These are phyloP conservation scores for Phytophthora sp. DNA, from an alignment of 352 stramenopile genomes.

Conservation along the genomic window DNA sequence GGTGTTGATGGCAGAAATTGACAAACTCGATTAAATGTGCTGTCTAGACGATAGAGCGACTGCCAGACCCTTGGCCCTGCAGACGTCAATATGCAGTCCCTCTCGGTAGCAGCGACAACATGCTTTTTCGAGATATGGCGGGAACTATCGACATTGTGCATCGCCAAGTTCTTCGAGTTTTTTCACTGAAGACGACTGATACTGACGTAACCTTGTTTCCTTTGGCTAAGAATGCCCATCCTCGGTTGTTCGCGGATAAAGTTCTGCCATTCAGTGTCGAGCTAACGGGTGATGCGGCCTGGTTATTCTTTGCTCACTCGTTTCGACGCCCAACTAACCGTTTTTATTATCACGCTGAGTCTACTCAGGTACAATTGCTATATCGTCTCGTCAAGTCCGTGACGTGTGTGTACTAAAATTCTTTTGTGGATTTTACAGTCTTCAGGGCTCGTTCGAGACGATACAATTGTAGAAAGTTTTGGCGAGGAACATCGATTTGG, in stretches of 20 bases:
- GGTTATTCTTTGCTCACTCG: conserved; percentile 37
- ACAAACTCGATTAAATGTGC: background rate
- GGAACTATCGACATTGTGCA: conserved; percentile 32
- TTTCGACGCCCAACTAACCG: conserved; percentile 33
- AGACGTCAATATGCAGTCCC: conserved; percentile 27
- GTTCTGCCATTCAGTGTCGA: conserved; percentile 39
- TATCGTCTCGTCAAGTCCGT: no score
- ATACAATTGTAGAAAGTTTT: conserved; percentile 66
- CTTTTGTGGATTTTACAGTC: background rate
- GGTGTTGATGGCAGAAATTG: background rate
- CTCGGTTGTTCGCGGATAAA: conserved; percentile 40
- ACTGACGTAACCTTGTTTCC: conserved; percentile 1
- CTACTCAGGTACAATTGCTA: conserved; percentile 6
- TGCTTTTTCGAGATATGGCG: conserved; percentile 29
- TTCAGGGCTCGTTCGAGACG: conserved; percentile 22
- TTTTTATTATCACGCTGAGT: conserved; percentile 31
- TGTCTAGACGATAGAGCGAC: background rate
- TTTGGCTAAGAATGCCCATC: conserved; percentile 4
- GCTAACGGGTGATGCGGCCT: conserved; percentile 31
- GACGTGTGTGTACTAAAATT: background rate
- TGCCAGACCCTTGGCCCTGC: conserved; percentile 6
- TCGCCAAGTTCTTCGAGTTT: conserved; percentile 35
- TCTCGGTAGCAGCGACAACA: conserved; percentile 13
- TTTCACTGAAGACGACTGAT: conserved; percentile 5
- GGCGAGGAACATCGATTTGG: conserved; percentile 48